A percentile compares a stretch with the other conserved stretches of the same genome.
Evolutionary conservation across 495 filamentous ascomycete genomes (phyloP).

Genomic region (Talaromyces liani): DNA sequence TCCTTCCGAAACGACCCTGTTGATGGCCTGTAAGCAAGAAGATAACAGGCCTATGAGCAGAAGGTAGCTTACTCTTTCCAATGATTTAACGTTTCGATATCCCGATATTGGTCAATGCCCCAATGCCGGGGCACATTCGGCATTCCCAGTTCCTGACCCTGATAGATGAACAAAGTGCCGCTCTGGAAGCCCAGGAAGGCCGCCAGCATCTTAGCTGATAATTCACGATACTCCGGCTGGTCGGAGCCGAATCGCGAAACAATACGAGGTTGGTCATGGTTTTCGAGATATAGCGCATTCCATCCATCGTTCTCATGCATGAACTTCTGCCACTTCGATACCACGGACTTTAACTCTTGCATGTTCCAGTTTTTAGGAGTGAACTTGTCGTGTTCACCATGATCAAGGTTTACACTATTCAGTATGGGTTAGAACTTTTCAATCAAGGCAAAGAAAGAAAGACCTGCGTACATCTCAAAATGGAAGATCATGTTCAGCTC

Average conservation of each 20-base stretch:
- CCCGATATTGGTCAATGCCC: slow-evolving; percentile 52
- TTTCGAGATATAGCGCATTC: slow-evolving; percentile 57
- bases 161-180: slow-evolving; percentile 61
- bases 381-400: slow-evolving; percentile 14
- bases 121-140: slow-evolving; percentile 50
- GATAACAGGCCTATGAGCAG: neutral
- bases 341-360: slow-evolving; percentile 4
- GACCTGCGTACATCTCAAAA: slow-evolving; percentile 36
- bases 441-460: slow-evolving; percentile 29
- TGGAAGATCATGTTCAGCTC: slow-evolving; percentile 62
- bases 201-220: slow-evolving; percentile 50
- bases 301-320: slow-evolving; percentile 29
- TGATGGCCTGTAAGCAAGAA: neutral
- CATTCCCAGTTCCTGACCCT: slow-evolving; percentile 66
- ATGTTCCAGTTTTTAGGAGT: slow-evolving; percentile 31
- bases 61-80: slow-evolving; percentile 28
- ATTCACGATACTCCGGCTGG: slow-evolving; percentile 26
- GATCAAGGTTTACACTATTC: slow-evolving; percentile 10
- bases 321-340: neutral
- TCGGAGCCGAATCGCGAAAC: slow-evolving; percentile 47
- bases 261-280: slow-evolving; percentile 53
- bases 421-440: slow-evolving; percentile 12
- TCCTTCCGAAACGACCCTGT: neutral
- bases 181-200: slow-evolving; percentile 43
- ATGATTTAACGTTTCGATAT: slow-evolving; percentile 54